These are phyloP conservation scores for Triangularia verruculosa DNA, from an alignment of 2,329 filamentous ascomycete genomes.

Conservation along the genomic window DNA sequence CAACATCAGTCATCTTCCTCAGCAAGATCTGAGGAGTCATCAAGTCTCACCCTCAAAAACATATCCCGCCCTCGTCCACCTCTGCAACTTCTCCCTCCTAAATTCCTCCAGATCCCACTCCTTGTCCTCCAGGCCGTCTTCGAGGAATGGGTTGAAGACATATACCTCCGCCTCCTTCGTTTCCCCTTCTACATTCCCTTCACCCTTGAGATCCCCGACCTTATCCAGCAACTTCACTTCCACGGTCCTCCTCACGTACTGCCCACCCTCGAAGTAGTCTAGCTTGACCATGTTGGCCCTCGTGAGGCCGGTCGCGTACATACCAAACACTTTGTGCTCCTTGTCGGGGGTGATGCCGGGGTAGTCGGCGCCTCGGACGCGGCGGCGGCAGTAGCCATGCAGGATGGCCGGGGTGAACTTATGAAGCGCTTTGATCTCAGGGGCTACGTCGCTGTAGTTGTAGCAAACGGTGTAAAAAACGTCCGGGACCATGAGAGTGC, in stretches of 20 bases:
- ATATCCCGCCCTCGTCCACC: slow-evolving; percentile 53
- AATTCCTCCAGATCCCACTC: slow-evolving; percentile 93
- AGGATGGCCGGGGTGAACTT: slow-evolving; percentile 73
- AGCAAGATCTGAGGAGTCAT: background rate
- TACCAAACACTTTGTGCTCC: slow-evolving; percentile 65
- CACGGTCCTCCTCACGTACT: slow-evolving; percentile 62
- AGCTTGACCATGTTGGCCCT: slow-evolving; percentile 71
- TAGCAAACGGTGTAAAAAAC: slow-evolving; percentile 86
- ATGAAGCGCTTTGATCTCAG: slow-evolving; percentile 54
- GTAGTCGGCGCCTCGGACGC: slow-evolving; percentile 71
- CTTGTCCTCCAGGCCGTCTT: slow-evolving; percentile 56
- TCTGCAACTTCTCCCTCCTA: slow-evolving; percentile 64
- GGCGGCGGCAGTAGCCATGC: slow-evolving; percentile 65
- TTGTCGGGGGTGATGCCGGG: slow-evolving; percentile 66
- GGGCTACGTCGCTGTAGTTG: slow-evolving; percentile 48
- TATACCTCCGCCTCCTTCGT: slow-evolving; percentile 60
- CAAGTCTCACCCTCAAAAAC: slow-evolving; percentile 40
- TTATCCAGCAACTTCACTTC: slow-evolving; percentile 50
- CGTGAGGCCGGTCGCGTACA: slow-evolving; percentile 74
- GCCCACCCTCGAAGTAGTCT: slow-evolving; percentile 76
- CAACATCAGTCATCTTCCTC: background rate
- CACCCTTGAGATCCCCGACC: slow-evolving; percentile 37
- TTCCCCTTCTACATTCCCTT: slow-evolving; percentile 43
- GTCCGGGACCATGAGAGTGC: slow-evolving; percentile 68
- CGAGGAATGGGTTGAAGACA: slow-evolving; percentile 51